phyloP scores from a whole-genome alignment of 129 eudicot genomes.

The Tagetes patula region DNA sequence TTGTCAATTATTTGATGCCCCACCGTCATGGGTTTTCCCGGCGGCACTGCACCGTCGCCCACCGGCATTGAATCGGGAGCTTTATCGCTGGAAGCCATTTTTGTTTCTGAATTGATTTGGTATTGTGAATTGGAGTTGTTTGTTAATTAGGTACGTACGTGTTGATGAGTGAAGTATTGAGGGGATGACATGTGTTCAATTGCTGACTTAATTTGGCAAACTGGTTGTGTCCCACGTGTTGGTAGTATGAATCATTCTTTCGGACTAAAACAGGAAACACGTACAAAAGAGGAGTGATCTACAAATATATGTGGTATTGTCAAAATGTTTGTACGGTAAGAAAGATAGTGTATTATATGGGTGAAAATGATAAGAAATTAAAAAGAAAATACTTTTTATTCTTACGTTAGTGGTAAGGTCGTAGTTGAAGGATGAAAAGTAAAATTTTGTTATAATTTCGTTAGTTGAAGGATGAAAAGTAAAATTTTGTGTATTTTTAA shows the following conservation, averaged over 20 bases:
- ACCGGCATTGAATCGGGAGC: slow-evolving; percentile 53
- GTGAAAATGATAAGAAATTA: too few species aligned
- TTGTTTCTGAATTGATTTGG: background rate
- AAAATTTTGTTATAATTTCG: too few species aligned
- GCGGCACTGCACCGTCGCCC: slow-evolving; percentile 68
- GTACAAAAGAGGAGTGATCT: background rate
- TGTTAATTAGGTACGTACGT: slow-evolving; percentile 9
- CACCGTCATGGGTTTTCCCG: slow-evolving; percentile 70
- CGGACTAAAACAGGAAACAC: background rate
- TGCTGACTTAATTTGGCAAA: slow-evolving; percentile 25
- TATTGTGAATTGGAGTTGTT: slow-evolving; percentile 9
- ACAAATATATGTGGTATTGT: too few species aligned
- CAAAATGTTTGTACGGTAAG: too few species aligned
- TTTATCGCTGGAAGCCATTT: slow-evolving; percentile 67
- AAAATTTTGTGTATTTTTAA: too few species aligned
- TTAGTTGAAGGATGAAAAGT: too few species aligned
- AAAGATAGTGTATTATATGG: too few species aligned
- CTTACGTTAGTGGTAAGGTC: too few species aligned
- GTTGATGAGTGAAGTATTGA: slow-evolving; percentile 19
- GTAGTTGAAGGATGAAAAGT: too few species aligned
- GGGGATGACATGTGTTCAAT: slow-evolving; percentile 22
- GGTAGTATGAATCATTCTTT: slow-evolving; percentile 23
- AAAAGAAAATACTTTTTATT: too few species aligned
- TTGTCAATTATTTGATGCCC: slow-evolving; percentile 44
- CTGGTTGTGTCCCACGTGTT: slow-evolving; percentile 24